Base-by-base conservation (phyloP, 139 green algal species). In the Mychonastes homosphaera region DNA sequence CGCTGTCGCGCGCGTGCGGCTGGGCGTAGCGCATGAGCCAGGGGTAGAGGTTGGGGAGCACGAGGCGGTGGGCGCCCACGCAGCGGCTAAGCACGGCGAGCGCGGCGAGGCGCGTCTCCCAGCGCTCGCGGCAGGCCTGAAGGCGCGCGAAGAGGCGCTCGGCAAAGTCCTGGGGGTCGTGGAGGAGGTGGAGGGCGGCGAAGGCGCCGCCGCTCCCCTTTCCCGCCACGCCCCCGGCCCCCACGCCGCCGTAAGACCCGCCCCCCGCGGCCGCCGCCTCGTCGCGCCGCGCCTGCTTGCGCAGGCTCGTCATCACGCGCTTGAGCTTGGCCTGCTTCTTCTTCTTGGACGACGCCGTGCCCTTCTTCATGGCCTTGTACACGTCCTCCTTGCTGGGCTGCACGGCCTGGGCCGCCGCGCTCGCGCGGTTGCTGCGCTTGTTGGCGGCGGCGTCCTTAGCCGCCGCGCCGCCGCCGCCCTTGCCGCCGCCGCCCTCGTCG, bases 31-130 rank as follows among this genome's bases (percentile, higher is more conserved):
- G 88, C 57, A 93, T 82, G 19, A 94, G 71, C 70, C 79, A 94
- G 30, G 92, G 84, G 73, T 98, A 98, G 72, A 95, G 96, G 76
- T 95, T 94, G 62, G 95, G 80, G 21, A 98, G 53, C 38, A 93
- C 67, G 41, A 98, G 79, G 67, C 83, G 79, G 79, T 99, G 92
- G 53, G 87, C 72, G 23, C 89, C 90, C 26, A 98, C 77, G 1
- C 29, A 65, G 46, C 92, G 78, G 2, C 70, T 82, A n/a, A 84
- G 26, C 28, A 92, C 62, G 12, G 48, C 46, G 70, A 94, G 79
- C 48, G 91, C 80, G 10, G 75, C 69, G 49, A 91, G 53, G 26
- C 81, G 80, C 16, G 79, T 84, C 72, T 97, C 89, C 64, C 85
- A 95, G 13, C 67, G 57, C 65, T 93, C 84, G 26, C 68, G 65